Conservation (phyloP, 106 monocot genomes). For the Iris macrosiphon region DNA sequence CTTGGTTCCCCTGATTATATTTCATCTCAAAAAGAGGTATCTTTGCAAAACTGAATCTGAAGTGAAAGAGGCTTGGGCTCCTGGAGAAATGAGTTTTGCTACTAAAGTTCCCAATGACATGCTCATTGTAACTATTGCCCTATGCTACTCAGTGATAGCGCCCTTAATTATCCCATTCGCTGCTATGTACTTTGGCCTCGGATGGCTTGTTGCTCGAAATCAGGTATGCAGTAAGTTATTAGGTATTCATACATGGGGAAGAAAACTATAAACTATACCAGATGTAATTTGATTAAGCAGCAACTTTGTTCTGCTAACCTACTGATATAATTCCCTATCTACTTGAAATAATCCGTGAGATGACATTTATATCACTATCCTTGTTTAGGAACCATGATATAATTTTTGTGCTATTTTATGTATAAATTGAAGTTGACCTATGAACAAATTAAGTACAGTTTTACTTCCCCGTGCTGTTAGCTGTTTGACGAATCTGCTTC, state of each 20-base stretch:
- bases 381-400: no score
- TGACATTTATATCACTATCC: no score
- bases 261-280: not conserved
- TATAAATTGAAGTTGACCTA: no score
- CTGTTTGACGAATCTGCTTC: no score
- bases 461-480: no score
- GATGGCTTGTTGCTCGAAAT: constrained; percentile 79
- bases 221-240: constrained; percentile 35
- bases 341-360: no score
- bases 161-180: constrained; percentile 93
- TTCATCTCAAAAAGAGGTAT: constrained; percentile 80
- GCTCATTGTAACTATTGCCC: constrained; percentile 79
- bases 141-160: constrained; percentile 95
- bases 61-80: constrained; percentile 85
- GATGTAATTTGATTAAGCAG: not conserved
- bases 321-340: not conserved
- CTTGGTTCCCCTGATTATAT: constrained; percentile 73
- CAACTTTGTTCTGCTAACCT: not conserved
- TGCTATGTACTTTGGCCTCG: constrained; percentile 74
- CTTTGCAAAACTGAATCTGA: constrained; percentile 92
- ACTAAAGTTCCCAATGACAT: constrained; percentile 90
- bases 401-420: no score
- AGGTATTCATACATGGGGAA: not conserved
- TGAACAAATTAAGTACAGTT: no score
- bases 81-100: constrained; percentile 67